phyloP scores from a whole-genome alignment of 1,139 yeast species.

The Yamadazyma buinensis region DNA sequence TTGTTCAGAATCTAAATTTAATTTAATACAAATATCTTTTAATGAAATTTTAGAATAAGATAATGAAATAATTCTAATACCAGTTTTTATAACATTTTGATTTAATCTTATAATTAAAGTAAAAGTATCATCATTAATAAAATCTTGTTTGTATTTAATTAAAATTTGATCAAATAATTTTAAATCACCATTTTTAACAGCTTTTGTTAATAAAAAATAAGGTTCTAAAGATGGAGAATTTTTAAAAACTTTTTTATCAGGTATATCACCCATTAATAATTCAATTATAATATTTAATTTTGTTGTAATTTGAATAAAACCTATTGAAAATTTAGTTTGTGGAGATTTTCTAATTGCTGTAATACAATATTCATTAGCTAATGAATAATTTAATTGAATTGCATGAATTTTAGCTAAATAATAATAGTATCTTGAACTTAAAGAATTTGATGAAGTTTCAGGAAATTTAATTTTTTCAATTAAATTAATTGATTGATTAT shows the following conservation, averaged over 20 bases:
- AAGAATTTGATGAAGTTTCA: slow-evolving; percentile 71
- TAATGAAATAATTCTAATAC: slow-evolving; percentile 88
- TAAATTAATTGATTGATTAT: slow-evolving; percentile 83
- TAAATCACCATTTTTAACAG: slow-evolving; percentile 91
- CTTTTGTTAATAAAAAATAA: slow-evolving; percentile 82
- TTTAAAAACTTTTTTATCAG: slow-evolving; percentile 81
- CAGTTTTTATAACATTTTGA: slow-evolving; percentile 97
- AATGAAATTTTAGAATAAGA: slow-evolving; percentile 89
- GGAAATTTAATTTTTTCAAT: slow-evolving; percentile 91
- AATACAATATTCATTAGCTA: slow-evolving; percentile 85
- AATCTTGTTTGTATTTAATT: slow-evolving; percentile 54
- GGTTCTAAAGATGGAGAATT: slow-evolving; percentile 63
- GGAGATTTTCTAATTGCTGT: slow-evolving; percentile 98
- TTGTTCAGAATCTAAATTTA: slow-evolving; percentile 90
- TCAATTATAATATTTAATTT: slow-evolving; percentile 87
- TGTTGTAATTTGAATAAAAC: slow-evolving; percentile 87
- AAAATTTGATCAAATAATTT: slow-evolving; percentile 76
- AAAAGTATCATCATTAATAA: slow-evolving; percentile 76
- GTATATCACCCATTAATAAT: slow-evolving; percentile 94
- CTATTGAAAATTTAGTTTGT: slow-evolving; percentile 78
- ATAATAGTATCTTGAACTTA: slow-evolving; percentile 87
- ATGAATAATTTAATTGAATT: slow-evolving; percentile 86
- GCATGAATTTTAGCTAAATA: slow-evolving; percentile 88
- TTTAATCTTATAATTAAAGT: slow-evolving; percentile 85
- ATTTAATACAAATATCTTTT: slow-evolving; percentile 84